phyloP scores from a whole-genome alignment of 306 rosid species.

The Glycyrrhiza uralensis region DNA sequence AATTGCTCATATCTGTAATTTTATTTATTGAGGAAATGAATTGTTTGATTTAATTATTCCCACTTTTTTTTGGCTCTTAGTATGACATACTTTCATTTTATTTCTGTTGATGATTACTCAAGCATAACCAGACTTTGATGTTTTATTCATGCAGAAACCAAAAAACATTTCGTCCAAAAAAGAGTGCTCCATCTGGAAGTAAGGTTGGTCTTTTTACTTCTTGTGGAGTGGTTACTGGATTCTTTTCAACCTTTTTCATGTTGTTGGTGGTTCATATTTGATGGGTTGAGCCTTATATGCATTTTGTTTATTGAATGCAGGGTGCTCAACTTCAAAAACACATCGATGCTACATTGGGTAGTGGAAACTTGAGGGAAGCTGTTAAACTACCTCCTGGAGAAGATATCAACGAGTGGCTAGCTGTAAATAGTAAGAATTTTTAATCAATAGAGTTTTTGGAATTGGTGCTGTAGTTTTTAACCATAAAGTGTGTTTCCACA shows the following conservation, averaged over 20 bases:
- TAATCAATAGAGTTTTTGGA: background rate
- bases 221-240: background rate
- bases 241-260: background rate
- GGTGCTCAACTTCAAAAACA: slow-evolving; percentile 88
- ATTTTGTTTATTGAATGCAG: slow-evolving; percentile 36
- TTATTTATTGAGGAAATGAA: background rate
- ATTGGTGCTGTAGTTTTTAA: background rate
- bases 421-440: slow-evolving; percentile 67
- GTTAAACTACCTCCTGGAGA: slow-evolving; percentile 91
- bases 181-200: slow-evolving; percentile 82
- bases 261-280: background rate
- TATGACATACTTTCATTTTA: background rate
- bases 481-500: background rate
- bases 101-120: background rate
- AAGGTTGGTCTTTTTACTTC: slow-evolving; percentile 47
- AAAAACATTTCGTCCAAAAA: slow-evolving; percentile 81
- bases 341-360: slow-evolving; percentile 86
- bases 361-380: slow-evolving; percentile 88
- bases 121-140: slow-evolving; percentile 17
- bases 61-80: background rate
- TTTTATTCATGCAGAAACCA: slow-evolving; percentile 59
- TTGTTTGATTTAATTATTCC: slow-evolving; percentile 1
- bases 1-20: background rate
- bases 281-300: background rate
- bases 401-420: slow-evolving; percentile 87